Base-by-base conservation (phyloP, 768 basidiomycete species). In the Scleroderma bovista region DNA sequence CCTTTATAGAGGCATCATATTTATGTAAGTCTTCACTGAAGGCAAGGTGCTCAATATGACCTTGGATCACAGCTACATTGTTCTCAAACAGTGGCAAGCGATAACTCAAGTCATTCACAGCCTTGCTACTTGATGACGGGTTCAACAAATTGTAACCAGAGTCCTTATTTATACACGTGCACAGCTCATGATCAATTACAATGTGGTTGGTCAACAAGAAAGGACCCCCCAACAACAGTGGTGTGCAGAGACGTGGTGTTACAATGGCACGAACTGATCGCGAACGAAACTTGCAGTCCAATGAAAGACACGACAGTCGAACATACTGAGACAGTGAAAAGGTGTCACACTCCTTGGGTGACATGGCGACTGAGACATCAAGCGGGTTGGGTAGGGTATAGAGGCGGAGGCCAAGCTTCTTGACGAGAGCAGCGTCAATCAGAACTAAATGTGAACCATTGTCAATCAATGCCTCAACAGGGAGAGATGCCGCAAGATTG, bases 401-500 rank as follows among this genome's bases (percentile, higher is more conserved):
- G 1, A 2, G 2, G 15, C 6, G 17, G 17, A 40, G 19, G 17
- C 12, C 39, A 13, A 40, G 39, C 19, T 19, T 17, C 20, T 17
- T 19, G n/a, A 40, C 39, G 20, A 40, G 39, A 3, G 9, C 39
- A 6, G 5, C n/a, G 17, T 40, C 39, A 40, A 40, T 40, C 39
- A 40, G 39, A 40, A 19, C 39, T 40, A 40, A 1, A 24, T 61
- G 55, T 1, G 65, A 60, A 3, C 65, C 66, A 43, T 53, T 37
- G 37, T 71, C 64, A 61, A 69, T 62, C 0, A 69, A 41, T 1
- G 54, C 52, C 1, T 52, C 40, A 0, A 62, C 44, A 8, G 1
- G 19, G 1, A 61, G 1, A 5, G 52, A 53, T 11, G 17, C 15
- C 10, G 10, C 2, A 6, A 23, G 1, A 9, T 2, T 2, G 12